Evolutionary conservation across 805 yeast genomes (phyloP), one percentile per base, ranked within the genome.

Genomic region (Candida montana): DNA sequence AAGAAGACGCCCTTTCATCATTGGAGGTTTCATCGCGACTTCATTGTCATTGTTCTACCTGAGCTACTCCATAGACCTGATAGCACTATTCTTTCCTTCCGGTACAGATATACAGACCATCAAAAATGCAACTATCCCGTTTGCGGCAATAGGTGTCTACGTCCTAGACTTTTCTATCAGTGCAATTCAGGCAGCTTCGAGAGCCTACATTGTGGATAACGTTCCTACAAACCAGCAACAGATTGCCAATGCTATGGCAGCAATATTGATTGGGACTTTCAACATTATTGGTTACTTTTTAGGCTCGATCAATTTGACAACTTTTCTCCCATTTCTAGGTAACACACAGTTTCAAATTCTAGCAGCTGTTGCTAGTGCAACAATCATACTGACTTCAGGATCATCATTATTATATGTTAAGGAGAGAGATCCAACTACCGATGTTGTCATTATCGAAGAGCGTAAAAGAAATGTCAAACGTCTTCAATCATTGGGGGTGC

Each of bases 241-340:
- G 41, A 51, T 62, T 5, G 80, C 82, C 9, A 79, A 78, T 53
- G 83, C 82, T 1, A 75, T 81, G 81, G 84, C 83, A 1, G 81
- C 83, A 2, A 61, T 81, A 37, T 68, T 79, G 77, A 75, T 77
- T 38, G 79, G 83, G 0, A 63, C 64, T 1, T 80, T 81, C 47
- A 79, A 79, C 46, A 74, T 79, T 11, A 49, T 72, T 18, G 83
- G 83, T 4, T 79, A 74, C 53, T 67, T 68, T 49, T 48, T 79
- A 29, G 80, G 81, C 3, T 62, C 79, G 0, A 47, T 73, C 26
- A 65, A 77, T 42, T 53, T 79, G 34, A 61, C 67, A 1, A 40
- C 48, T 13, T 9, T 56, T 2, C 59, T 71, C 33, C 66, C 74
- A 2, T 47, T 51, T 18, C 48, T 76, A 5, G 79, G 77, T 6